phyloP scores from a whole-genome alignment of 73 alveolate genomes.

The Halteria grandinella region DNA sequence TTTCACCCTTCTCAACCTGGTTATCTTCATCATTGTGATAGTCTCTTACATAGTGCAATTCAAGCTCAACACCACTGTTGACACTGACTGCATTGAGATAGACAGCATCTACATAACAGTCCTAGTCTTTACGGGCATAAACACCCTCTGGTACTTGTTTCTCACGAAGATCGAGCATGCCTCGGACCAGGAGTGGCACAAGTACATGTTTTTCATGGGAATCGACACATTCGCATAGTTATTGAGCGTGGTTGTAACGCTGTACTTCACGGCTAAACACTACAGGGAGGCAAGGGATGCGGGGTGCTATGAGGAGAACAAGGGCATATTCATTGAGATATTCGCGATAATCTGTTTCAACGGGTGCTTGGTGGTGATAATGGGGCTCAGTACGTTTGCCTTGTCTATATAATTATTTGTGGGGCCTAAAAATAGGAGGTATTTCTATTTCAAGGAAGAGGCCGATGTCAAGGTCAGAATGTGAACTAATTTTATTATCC shows the following conservation, averaged over 20 bases:
- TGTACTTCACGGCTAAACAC: constrained; percentile 10
- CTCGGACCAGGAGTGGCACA: constrained; percentile 46
- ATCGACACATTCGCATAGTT: neutral
- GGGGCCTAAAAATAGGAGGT: neutral
- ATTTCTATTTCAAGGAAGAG: constrained; percentile 9
- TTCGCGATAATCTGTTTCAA: neutral
- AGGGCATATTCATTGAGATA: neutral
- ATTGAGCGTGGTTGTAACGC: neutral
- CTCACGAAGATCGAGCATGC: constrained; percentile 12
- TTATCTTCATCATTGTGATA: constrained; percentile 22
- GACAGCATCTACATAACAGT: constrained; percentile 28
- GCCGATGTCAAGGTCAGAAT: constrained; percentile 36
- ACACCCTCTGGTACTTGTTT: neutral
- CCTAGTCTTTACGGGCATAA: constrained; percentile 7
- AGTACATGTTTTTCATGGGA: constrained; percentile 35
- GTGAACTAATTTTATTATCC: constrained; percentile 47
- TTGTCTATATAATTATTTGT: constrained; percentile 15
- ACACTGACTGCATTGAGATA: neutral
- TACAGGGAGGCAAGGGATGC: neutral
- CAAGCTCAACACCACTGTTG: neutral
- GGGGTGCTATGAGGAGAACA: constrained; percentile 11
- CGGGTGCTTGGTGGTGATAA: neutral
- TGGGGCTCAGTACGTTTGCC: neutral
- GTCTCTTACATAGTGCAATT: constrained; percentile 26
- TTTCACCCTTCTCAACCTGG: constrained; percentile 1